These are phyloP conservation scores for Pythium phragmitis DNA, from an alignment of 352 stramenopile genomes.

Conservation along the genomic window DNA sequence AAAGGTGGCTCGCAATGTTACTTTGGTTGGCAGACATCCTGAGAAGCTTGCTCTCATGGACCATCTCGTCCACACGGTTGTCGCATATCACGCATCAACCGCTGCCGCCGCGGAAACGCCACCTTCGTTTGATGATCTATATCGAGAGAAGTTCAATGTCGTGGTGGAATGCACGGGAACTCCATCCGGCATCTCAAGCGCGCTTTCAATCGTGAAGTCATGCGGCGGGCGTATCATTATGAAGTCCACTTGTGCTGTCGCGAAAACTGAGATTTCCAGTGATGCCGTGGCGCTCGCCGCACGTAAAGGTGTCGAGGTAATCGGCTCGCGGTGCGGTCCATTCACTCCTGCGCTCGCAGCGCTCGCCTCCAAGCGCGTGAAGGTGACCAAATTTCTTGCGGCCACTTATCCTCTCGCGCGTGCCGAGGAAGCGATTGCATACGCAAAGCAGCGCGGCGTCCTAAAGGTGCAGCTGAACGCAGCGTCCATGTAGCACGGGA, in stretches of 20 bases:
- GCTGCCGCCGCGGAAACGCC: background rate
- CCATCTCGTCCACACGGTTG: slow-evolving; percentile 39
- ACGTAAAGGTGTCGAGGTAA: slow-evolving; percentile 46
- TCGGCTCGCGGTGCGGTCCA: slow-evolving; percentile 68
- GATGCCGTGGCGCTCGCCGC: slow-evolving; percentile 1
- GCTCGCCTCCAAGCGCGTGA: slow-evolving; percentile 44
- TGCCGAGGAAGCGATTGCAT: slow-evolving; percentile 42
- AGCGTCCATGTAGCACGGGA: background rate
- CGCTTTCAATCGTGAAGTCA: slow-evolving; percentile 39
- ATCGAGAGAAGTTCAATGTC: slow-evolving; percentile 44
- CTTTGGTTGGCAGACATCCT: slow-evolving; percentile 56
- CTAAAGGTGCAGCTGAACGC: slow-evolving; percentile 70
- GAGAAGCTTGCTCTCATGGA: slow-evolving; percentile 57
- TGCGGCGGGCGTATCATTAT: slow-evolving; percentile 26
- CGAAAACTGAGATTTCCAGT: slow-evolving; percentile 10
- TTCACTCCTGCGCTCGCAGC: slow-evolving; percentile 56
- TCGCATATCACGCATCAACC: slow-evolving; percentile 2
- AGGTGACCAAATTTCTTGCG: slow-evolving; percentile 68
- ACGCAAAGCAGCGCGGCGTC: slow-evolving; percentile 44
- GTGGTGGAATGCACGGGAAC: slow-evolving; percentile 68
- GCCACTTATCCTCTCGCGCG: slow-evolving; percentile 60
- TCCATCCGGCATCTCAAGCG: slow-evolving; percentile 38
- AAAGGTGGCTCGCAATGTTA: slow-evolving; percentile 12
- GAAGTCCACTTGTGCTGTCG: slow-evolving; percentile 28
- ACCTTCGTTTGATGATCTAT: slow-evolving; percentile 6